These are phyloP conservation scores for Macadamia integrifolia DNA, from an alignment of 164 flowering plant species.

Conservation along the genomic window DNA sequence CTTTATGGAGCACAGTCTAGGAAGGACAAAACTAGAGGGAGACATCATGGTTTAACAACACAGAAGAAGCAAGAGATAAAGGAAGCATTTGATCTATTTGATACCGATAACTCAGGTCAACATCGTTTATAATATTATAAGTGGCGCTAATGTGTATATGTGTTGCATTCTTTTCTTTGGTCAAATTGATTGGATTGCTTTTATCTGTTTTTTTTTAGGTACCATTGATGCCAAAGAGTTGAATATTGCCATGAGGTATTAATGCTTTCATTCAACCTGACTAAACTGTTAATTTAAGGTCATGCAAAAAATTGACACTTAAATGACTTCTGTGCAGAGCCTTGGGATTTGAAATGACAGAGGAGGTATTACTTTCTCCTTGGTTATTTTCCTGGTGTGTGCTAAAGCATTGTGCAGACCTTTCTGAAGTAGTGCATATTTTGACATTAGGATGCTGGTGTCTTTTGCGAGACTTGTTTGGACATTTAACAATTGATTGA, in stretches of 20 bases:
- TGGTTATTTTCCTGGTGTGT: not conserved
- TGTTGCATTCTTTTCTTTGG: not conserved
- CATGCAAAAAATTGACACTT: constrained; percentile 1
- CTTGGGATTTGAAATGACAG: constrained; percentile 96
- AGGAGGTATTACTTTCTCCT: constrained; percentile 53
- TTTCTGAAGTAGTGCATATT: not conserved
- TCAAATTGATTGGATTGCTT: constrained; percentile 4
- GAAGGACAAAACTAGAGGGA: constrained; percentile 63
- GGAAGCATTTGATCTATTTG: constrained; percentile 96
- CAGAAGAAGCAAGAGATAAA: constrained; percentile 90
- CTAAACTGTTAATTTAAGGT: not conserved
- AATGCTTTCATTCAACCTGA: not conserved
- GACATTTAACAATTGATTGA: not conserved
- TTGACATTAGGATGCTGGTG: not conserved
- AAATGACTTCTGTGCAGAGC: constrained; percentile 56
- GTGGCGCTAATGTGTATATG: not conserved
- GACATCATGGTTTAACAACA: constrained; percentile 63
- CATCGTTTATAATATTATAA: no score
- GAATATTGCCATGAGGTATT: constrained; percentile 97
- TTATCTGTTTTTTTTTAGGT: constrained; percentile 31
- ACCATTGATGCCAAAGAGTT: constrained; percentile 97
- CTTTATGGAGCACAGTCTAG: constrained; percentile 43
- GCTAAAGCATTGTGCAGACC: not conserved
- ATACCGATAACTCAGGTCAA: constrained; percentile 87
- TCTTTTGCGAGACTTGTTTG: not conserved